Evolutionary conservation across 257 asterid species (phyloP).

Genomic region (Ilex aquifolium): DNA sequence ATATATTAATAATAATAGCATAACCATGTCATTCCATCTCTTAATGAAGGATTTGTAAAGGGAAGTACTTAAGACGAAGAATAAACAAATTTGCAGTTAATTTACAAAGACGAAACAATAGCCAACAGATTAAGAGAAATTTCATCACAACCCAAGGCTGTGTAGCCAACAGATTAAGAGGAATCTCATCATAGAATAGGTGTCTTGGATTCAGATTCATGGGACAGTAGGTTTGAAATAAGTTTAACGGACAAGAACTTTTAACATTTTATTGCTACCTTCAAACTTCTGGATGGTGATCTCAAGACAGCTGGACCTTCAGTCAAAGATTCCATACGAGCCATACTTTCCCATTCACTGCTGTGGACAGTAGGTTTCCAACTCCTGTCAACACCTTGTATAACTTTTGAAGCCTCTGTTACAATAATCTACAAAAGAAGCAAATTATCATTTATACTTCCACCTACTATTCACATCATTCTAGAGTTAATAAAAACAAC

Average conservation of each 20-base stretch:
- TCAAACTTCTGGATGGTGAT: constrained; percentile 48
- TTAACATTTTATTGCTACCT: constrained; percentile 29
- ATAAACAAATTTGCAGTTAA: too few species aligned
- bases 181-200: too few species aligned
- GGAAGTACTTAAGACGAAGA: too few species aligned
- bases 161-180: too few species aligned
- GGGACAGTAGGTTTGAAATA: too few species aligned
- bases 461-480: not conserved
- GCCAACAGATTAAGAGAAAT: too few species aligned
- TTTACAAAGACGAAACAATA: too few species aligned
- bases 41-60: too few species aligned
- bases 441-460: constrained; percentile 5
- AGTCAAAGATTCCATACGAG: constrained; percentile 38
- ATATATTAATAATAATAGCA: too few species aligned
- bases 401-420: constrained; percentile 51
- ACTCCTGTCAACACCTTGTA: constrained; percentile 32
- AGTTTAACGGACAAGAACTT: not conserved
- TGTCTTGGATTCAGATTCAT: too few species aligned
- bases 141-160: too few species aligned
- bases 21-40: too few species aligned
- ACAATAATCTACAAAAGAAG: constrained; percentile 35
- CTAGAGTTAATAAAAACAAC: not conserved
- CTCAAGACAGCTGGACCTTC: constrained; percentile 50
- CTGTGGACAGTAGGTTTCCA: constrained; percentile 34
- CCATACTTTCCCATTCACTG: constrained; percentile 34